Conservation (phyloP, 2,329 filamentous ascomycete species). For the Dendryphion nanum region DNA sequence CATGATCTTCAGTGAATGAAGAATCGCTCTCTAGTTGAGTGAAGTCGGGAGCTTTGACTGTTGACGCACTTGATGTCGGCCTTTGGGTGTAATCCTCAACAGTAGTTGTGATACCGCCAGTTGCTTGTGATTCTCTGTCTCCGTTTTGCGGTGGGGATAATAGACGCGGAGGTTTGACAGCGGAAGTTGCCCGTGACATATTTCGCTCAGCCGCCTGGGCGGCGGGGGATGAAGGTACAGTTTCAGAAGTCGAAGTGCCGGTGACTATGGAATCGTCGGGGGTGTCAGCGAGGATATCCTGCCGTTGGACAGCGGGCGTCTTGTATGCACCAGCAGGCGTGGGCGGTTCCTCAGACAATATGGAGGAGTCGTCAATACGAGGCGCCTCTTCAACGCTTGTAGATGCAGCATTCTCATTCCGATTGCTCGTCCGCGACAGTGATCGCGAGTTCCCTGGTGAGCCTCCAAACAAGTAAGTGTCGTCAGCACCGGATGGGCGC, state of each 20-base stretch:
- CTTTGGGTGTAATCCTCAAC: conserved; percentile 23
- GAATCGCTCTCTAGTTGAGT: conserved; percentile 27
- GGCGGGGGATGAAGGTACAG: conserved; percentile 44
- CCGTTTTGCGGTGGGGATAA: conserved; percentile 5
- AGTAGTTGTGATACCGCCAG: conserved; percentile 4
- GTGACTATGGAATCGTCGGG: conserved; percentile 27
- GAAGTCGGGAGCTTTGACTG: conserved; percentile 38
- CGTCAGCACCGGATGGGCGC: conserved; percentile 39
- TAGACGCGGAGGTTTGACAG: conserved; percentile 3
- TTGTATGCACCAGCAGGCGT: conserved; percentile 45
- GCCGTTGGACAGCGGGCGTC: conserved; percentile 34
- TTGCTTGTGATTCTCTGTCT: conserved; percentile 6
- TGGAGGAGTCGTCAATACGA: conserved; percentile 22
- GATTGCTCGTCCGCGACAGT: conserved; percentile 11
- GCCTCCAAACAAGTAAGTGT: conserved; percentile 47
- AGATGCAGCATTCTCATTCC: conserved; percentile 3
- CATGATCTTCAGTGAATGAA: conserved; percentile 27
- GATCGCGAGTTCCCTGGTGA: conserved; percentile 30
- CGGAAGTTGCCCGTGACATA: conserved; percentile 15
- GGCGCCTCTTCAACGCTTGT: conserved; percentile 13
- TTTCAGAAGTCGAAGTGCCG: conserved; percentile 28
- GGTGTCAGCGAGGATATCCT: conserved; percentile 16
- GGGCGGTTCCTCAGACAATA: conserved; percentile 31
- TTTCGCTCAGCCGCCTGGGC: conserved; percentile 42
- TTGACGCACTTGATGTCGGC: conserved; percentile 40